phyloP scores from a whole-genome alignment of 768 basidiomycete genomes.

The Lactifluus volemus region DNA sequence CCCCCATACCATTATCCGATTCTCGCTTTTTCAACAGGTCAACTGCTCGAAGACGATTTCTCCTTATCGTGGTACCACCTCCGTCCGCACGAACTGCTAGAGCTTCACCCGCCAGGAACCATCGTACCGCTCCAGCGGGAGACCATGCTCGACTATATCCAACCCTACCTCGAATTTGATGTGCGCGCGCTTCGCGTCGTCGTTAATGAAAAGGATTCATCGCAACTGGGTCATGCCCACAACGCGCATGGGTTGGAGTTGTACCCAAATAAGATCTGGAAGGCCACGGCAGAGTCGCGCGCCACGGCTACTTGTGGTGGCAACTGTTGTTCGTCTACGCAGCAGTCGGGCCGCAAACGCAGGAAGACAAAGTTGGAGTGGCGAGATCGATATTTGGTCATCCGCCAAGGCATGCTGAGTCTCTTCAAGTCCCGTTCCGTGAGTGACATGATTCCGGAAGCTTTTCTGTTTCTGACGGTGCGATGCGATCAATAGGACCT shows the following conservation, averaged over 20 bases:
- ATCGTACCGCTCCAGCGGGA: slow-evolving; percentile 38
- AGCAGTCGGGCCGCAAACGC: slow-evolving; percentile 18
- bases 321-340: background rate
- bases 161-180: slow-evolving; percentile 52
- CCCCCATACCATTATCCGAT: slow-evolving; percentile 37
- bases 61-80: slow-evolving; percentile 49
- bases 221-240: background rate
- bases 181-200: slow-evolving; percentile 44
- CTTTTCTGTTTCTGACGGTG: background rate
- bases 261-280: slow-evolving; percentile 4
- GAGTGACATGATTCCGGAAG: slow-evolving; percentile 21
- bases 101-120: slow-evolving; percentile 42
- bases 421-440: slow-evolving; percentile 49
- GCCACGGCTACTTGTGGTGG: background rate
- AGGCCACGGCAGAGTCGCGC: slow-evolving; percentile 9
- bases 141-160: slow-evolving; percentile 35
- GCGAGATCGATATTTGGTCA: slow-evolving; percentile 55
- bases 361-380: slow-evolving; percentile 43
- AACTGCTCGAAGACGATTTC: slow-evolving; percentile 61
- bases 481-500: slow-evolving; percentile 5
- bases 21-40: slow-evolving; percentile 59
- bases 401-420: slow-evolving; percentile 46
- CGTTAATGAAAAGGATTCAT: slow-evolving; percentile 23
- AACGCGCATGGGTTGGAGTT: background rate
- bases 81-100: slow-evolving; percentile 56